phyloP scores from a whole-genome alignment of 495 filamentous ascomycete species.

The Hyaloscypha hepaticicola region DNA sequence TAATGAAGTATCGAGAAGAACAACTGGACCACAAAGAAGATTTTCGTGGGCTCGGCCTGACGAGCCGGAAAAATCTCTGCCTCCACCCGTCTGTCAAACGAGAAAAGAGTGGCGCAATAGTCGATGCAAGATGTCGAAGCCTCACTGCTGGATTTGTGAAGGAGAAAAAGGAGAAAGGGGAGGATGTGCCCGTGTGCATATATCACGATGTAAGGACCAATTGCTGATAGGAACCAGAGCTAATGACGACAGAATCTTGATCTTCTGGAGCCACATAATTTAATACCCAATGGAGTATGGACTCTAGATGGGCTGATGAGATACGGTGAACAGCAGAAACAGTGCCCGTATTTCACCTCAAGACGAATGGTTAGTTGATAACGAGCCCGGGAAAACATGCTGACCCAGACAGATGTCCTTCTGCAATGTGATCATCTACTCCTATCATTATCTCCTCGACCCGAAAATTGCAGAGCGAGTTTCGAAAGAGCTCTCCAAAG shows the following conservation, averaged over 20 bases:
- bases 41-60: conserved; percentile 87
- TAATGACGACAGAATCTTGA: conserved; percentile 71
- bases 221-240: not conserved
- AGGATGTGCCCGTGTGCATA: conserved; percentile 89
- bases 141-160: conserved; percentile 95
- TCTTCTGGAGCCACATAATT: conserved; percentile 87
- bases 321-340: conserved; percentile 93
- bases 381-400: not conserved
- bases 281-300: conserved; percentile 92
- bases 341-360: conserved; percentile 96
- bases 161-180: conserved; percentile 91
- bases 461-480: conserved; percentile 98
- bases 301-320: conserved; percentile 84
- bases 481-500: conserved; percentile 93
- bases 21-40: conserved; percentile 87
- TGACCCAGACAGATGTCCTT: conserved; percentile 72
- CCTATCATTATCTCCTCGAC: conserved; percentile 96
- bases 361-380: conserved; percentile 75
- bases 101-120: conserved; percentile 90
- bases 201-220: conserved; percentile 75
- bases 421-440: conserved; percentile 99
- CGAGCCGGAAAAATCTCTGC: conserved; percentile 96
- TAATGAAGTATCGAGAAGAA: conserved; percentile 92
- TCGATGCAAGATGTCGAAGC: conserved; percentile 93
- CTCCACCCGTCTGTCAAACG: conserved; percentile 92